These are phyloP conservation scores for Thamnidium elegans DNA, from an alignment of 192 early-diverging fungal species.

Conservation along the genomic window DNA sequence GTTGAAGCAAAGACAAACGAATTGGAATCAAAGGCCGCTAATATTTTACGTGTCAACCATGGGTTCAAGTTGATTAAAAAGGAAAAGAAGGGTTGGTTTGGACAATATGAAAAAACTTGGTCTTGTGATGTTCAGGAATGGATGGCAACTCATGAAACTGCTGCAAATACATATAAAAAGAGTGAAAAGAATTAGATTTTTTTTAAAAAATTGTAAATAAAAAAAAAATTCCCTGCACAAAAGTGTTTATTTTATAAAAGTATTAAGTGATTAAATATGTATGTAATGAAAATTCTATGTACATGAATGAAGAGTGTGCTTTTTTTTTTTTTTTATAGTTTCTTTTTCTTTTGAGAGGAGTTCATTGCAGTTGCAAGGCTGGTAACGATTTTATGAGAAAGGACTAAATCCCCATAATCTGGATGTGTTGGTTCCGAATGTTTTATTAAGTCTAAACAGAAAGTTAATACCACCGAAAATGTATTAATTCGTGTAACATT, in stretches of 20 bases:
- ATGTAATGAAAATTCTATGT: no score
- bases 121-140: slow-evolving; percentile 26
- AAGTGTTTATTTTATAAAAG: no score
- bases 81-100: slow-evolving; percentile 27
- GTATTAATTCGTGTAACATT: no score
- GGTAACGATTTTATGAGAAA: slow-evolving; percentile 29
- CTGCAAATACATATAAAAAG: slow-evolving; percentile 1
- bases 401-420: slow-evolving; percentile 26
- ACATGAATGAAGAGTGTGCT: no score
- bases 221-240: no score
- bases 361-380: slow-evolving; percentile 27
- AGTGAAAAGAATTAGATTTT: no score
- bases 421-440: slow-evolving; percentile 19
- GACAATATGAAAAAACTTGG: slow-evolving; percentile 19
- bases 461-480: not conserved
- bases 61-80: slow-evolving; percentile 24
- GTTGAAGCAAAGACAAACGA: slow-evolving; percentile 32
- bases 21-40: slow-evolving; percentile 17
- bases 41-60: slow-evolving; percentile 25
- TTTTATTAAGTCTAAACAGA: slow-evolving; percentile 31
- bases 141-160: slow-evolving; percentile 1
- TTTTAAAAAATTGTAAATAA: no score
- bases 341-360: slow-evolving; percentile 20
- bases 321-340: not conserved
- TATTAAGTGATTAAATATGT: no score